These are phyloP conservation scores for Gremmenia infestans DNA, from an alignment of 2,329 filamentous ascomycete species.

Conservation along the genomic window DNA sequence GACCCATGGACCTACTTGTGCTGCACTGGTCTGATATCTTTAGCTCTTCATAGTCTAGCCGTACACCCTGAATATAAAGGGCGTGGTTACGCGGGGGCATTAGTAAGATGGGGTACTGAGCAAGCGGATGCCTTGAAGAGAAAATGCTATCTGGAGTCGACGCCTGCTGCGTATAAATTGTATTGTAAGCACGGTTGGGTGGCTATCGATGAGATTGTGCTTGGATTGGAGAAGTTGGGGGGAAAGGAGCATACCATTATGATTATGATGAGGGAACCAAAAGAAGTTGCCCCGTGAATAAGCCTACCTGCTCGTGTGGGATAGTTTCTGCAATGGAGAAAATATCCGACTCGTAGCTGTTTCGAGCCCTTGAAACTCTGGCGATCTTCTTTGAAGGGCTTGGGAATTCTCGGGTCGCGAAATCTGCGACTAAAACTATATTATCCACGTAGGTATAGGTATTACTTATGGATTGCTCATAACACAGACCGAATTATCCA, in stretches of 20 bases:
- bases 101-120: neutral
- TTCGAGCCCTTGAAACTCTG: neutral
- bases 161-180: neutral
- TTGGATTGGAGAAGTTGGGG: neutral
- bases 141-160: neutral
- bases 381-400: constrained; percentile 8
- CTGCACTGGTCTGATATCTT: neutral
- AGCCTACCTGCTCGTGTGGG: too few species aligned
- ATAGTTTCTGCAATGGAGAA: neutral
- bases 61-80: neutral
- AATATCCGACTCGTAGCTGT: neutral
- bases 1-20: neutral
- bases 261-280: neutral
- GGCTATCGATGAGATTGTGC: neutral
- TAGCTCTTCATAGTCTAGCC: neutral
- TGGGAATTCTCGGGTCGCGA: constrained; percentile 2
- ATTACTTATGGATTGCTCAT: neutral
- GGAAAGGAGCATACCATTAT: neutral
- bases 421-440: neutral
- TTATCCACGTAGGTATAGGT: neutral
- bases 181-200: neutral
- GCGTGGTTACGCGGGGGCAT: neutral
- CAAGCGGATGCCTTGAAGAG: neutral
- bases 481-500: neutral
- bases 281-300: too few species aligned